Evolutionary conservation across 106 monocot species (phyloP), one percentile per base, ranked within the genome.

Genomic region (Triglochin maritima): DNA sequence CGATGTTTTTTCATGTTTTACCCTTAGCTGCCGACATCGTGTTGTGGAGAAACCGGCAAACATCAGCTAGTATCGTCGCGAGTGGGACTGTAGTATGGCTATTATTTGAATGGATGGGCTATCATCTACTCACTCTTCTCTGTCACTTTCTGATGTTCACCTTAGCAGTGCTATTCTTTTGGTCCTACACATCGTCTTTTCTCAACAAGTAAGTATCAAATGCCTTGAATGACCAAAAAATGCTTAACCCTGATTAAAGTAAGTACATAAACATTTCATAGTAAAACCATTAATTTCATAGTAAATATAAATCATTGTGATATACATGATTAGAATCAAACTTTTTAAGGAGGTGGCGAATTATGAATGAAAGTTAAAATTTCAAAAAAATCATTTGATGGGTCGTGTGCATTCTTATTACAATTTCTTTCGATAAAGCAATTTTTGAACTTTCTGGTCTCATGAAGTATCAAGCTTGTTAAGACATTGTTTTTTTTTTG

Each of bases 41-140:
- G 9, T 58, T 87, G 42, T 84, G 87, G 87, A 81, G 81, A 72
- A 84, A 87, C 65, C 81, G 81, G 59, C 79, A 79, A 71, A 63
- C 69, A 16, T 79, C 87, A 15, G 81, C 76, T 2, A 48, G 76
- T 66, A 87, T 87, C 49, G 52, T 87, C 46, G 79, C 68, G 56
- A 70, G 71, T 63, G 83, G 67, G 9, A 87, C 83, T 46, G 52
- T 87, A 65, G 55, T 84, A 43, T 87, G 87, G 87, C 66, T 87
- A 74, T 77, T 87, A 17, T 87, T 87, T 72, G 84, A 84, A 72
- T 87, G 87, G 67, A 70, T 79, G 65, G 77, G 77, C 8, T 87
- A 84, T 74, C 83, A 83, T 52, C 63, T 83, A 10, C 76, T 87
- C 41, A 81, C 83, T 46, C 76, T 87, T 62, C 10, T 87, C 49